A percentile compares a stretch with the other conserved stretches of the same genome.
phyloP scores from a whole-genome alignment of 768 basidiomycete species.

The Clitopilus passeckerianus region DNA sequence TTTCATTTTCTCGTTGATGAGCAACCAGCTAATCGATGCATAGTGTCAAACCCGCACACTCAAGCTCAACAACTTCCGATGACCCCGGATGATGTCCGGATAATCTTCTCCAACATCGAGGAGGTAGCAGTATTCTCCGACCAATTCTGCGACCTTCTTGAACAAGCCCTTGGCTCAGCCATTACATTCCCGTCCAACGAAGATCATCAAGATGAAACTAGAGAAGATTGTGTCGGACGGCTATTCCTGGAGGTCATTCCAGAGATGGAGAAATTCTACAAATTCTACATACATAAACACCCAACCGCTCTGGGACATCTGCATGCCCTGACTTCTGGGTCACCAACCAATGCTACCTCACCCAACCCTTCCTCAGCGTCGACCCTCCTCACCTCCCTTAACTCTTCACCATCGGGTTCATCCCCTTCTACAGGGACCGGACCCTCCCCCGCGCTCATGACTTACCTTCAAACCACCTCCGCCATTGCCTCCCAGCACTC shows the following conservation, averaged over 20 bases:
- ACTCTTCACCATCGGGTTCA: constrained; percentile 21
- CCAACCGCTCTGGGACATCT: constrained; percentile 71
- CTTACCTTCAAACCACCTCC: constrained; percentile 65
- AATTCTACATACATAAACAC: constrained; percentile 77
- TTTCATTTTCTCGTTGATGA: constrained; percentile 25
- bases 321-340: constrained; percentile 18
- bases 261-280: constrained; percentile 67
- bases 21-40: constrained; percentile 37
- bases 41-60: constrained; percentile 42
- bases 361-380: constrained; percentile 22
- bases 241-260: constrained; percentile 68
- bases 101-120: constrained; percentile 73
- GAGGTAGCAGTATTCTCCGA: constrained; percentile 75
- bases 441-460: constrained; percentile 51
- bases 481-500: constrained; percentile 66
- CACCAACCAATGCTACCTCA: not conserved
- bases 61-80: constrained; percentile 49
- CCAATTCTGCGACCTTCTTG: constrained; percentile 56
- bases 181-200: constrained; percentile 16
- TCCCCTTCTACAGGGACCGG: not conserved
- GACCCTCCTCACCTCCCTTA: not conserved
- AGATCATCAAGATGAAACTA: constrained; percentile 46
- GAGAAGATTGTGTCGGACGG: constrained; percentile 66
- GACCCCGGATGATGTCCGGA: constrained; percentile 62
- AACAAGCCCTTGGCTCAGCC: constrained; percentile 58